Evolutionary conservation across 2,329 filamentous ascomycete species (phyloP).

Genomic region (Fusarium xylarioides): DNA sequence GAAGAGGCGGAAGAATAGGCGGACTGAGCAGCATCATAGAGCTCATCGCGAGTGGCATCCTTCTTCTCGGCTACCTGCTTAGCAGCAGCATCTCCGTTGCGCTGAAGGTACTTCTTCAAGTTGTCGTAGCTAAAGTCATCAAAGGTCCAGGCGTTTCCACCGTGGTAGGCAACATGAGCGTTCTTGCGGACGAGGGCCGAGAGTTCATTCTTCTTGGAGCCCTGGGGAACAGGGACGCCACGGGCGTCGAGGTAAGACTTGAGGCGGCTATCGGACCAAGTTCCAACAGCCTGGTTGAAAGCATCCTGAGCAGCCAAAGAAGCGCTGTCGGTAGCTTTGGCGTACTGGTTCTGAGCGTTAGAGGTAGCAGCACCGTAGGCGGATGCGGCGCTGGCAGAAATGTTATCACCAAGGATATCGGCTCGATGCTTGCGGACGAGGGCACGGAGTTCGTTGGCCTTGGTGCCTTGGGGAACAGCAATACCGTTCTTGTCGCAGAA

Average conservation of each 20-base stretch:
- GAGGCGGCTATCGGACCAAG: slow-evolving; percentile 79
- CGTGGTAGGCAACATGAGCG: slow-evolving; percentile 73
- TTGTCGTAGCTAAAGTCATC: slow-evolving; percentile 79
- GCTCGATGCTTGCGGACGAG: slow-evolving; percentile 89
- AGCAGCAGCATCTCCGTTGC: slow-evolving; percentile 62
- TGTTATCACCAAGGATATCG: slow-evolving; percentile 72
- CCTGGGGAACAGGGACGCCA: slow-evolving; percentile 78
- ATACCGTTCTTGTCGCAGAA: slow-evolving; percentile 93
- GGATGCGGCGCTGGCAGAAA: slow-evolving; percentile 64
- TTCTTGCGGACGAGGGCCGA: slow-evolving; percentile 78
- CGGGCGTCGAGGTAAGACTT: slow-evolving; percentile 83
- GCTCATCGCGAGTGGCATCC: slow-evolving; percentile 75
- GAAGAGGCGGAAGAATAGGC: slow-evolving; percentile 68
- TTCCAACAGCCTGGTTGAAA: slow-evolving; percentile 68
- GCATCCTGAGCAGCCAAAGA: slow-evolving; percentile 69
- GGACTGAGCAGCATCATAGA: slow-evolving; percentile 70
- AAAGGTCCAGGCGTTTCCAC: slow-evolving; percentile 80
- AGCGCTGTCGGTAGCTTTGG: slow-evolving; percentile 77
- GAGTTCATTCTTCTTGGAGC: slow-evolving; percentile 75
- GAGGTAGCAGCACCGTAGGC: slow-evolving; percentile 77
- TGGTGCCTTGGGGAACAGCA: slow-evolving; percentile 87
- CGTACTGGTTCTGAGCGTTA: slow-evolving; percentile 78
- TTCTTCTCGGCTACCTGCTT: slow-evolving; percentile 70
- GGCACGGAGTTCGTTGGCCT: slow-evolving; percentile 87
- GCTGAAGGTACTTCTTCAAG: slow-evolving; percentile 66